Conservation (phyloP, 345 rosid species). For the Theobroma cacao region DNA sequence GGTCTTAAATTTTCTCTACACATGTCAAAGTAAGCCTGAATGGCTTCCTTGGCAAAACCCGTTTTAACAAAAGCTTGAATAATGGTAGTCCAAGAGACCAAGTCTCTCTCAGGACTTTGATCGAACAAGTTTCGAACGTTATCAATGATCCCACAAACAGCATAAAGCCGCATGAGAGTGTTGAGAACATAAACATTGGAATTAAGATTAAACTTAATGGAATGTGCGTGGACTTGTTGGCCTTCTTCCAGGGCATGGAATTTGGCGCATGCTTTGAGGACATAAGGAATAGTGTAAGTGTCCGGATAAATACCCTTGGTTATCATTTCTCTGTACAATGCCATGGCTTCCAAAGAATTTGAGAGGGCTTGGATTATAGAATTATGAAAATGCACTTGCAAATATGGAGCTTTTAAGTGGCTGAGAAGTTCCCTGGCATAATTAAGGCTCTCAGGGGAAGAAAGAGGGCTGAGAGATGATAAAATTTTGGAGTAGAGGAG, state of each 20-base stretch:
- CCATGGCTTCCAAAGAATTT: constrained; percentile 20
- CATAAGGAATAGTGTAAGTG: constrained; percentile 39
- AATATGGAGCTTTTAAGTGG: constrained; percentile 9
- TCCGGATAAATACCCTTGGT: constrained; percentile 31
- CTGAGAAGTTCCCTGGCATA: constrained; percentile 23
- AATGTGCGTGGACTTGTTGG: constrained; percentile 41
- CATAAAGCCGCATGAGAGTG: constrained; percentile 46
- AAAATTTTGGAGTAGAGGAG: constrained; percentile 18
- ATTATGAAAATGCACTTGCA: constrained; percentile 22
- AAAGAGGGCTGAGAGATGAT: constrained; percentile 4
- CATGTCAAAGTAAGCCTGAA: constrained; percentile 39
- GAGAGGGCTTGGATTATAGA: constrained; percentile 37
- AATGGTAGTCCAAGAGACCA: constrained; percentile 52
- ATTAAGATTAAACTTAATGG: constrained; percentile 29
- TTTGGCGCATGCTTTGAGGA: constrained; percentile 42
- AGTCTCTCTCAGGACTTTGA: constrained; percentile 32
- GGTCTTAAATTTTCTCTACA: constrained; percentile 22
- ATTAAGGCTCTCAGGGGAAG: constrained; percentile 14
- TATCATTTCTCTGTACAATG: constrained; percentile 35
- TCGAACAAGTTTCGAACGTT: constrained; percentile 38
- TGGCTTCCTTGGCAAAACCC: constrained; percentile 32
- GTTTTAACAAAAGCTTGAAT: constrained; percentile 46
- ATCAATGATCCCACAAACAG: constrained; percentile 29
- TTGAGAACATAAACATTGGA: constrained; percentile 41
- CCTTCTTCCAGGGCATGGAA: constrained; percentile 31